phyloP scores from a whole-genome alignment of 163 green algal species.

The Chlorella variabilis region DNA sequence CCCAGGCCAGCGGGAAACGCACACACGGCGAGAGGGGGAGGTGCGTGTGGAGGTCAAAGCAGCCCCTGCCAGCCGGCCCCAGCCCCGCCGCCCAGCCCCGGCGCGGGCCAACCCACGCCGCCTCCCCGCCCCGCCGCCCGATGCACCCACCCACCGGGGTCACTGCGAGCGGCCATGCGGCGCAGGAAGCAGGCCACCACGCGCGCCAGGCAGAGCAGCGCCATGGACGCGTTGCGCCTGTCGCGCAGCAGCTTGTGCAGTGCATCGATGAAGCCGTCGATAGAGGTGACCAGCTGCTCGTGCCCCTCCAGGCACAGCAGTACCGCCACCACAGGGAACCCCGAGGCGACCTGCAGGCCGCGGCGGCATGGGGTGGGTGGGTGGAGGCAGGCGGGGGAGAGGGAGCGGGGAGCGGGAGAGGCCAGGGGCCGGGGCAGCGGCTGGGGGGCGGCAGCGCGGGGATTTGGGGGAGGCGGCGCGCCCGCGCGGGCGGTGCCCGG shows the following conservation, averaged over 20 bases:
- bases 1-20: no score
- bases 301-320: constrained; percentile 77
- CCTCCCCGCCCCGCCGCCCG: no score
- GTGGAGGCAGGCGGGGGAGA: not conserved
- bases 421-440: no score
- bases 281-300: constrained; percentile 47
- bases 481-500: no score
- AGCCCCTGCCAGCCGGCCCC: no score
- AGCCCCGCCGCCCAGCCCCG: no score
- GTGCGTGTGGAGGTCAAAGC: no score
- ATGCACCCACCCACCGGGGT: constrained; percentile 4
- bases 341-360: constrained; percentile 28
- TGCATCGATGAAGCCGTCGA: constrained; percentile 74
- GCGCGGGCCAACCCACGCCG: no score
- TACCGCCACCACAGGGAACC: constrained; percentile 63
- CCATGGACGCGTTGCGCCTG: constrained; percentile 59
- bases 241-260: constrained; percentile 44
- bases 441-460: no score
- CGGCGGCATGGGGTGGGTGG: not conserved
- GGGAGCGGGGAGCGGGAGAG: not conserved
- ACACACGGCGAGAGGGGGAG: no score
- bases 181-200: constrained; percentile 63
- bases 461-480: no score
- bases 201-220: constrained; percentile 71
- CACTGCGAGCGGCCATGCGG: constrained; percentile 16